A percentile compares a stretch with the other conserved stretches of the same genome.
Conservation (phyloP, 441 rosid genomes). For the Jatropha podagrica region DNA sequence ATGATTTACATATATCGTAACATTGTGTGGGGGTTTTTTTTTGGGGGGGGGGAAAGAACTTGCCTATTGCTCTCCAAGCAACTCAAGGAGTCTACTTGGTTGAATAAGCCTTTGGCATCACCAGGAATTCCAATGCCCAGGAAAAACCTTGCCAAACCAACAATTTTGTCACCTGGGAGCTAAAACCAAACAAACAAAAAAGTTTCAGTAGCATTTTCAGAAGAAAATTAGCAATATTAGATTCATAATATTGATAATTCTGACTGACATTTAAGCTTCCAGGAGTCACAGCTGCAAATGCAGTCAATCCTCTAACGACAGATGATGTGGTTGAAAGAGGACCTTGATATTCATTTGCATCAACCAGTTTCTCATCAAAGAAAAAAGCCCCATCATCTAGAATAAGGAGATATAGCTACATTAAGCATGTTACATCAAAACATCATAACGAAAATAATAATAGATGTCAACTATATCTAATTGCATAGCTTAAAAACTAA, state of each 20-base stretch:
- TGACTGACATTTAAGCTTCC: slow-evolving; percentile 61
- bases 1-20: background rate
- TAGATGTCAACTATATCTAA: background rate
- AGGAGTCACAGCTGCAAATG: slow-evolving; percentile 59
- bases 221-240: slow-evolving; percentile 16
- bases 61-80: slow-evolving; percentile 78
- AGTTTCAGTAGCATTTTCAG: slow-evolving; percentile 20
- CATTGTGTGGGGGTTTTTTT: background rate
- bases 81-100: slow-evolving; percentile 82
- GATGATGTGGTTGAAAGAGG: slow-evolving; percentile 80
- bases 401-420: slow-evolving; percentile 19
- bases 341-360: slow-evolving; percentile 50
- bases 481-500: background rate
- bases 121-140: slow-evolving; percentile 88
- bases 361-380: slow-evolving; percentile 73
- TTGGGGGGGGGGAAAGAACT: slow-evolving; percentile 22
- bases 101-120: slow-evolving; percentile 73
- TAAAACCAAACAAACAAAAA: slow-evolving; percentile 38
- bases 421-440: background rate
- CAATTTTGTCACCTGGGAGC: slow-evolving; percentile 71
- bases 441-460: background rate
- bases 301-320: slow-evolving; percentile 75
- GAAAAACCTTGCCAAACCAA: slow-evolving; percentile 87
- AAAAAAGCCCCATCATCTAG: slow-evolving; percentile 80
- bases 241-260: background rate